phyloP scores from a whole-genome alignment of 306 rosid genomes.

The Chamaecrista fasciculata region DNA sequence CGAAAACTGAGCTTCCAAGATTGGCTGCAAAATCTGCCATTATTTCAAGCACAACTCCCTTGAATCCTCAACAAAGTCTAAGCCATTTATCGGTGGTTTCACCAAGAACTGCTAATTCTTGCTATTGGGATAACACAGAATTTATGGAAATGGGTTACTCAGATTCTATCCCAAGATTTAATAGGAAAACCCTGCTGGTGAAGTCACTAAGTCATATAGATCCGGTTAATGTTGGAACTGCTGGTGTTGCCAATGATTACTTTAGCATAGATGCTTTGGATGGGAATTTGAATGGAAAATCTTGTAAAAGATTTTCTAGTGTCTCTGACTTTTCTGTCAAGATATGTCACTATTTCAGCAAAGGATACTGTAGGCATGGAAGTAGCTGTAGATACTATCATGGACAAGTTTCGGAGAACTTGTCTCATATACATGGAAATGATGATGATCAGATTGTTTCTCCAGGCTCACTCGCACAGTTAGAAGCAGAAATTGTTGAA shows the following conservation, averaged over 20 bases:
- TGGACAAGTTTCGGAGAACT: slow-evolving; percentile 44
- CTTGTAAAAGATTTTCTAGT: slow-evolving; percentile 36
- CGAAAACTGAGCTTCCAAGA: slow-evolving; percentile 45
- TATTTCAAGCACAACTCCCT: slow-evolving; percentile 29
- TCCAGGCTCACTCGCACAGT: slow-evolving; percentile 54
- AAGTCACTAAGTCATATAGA: slow-evolving; percentile 50
- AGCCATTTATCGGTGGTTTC: slow-evolving; percentile 30
- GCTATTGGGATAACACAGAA: slow-evolving; percentile 35
- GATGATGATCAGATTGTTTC: slow-evolving; percentile 49
- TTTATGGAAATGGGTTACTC: slow-evolving; percentile 28
- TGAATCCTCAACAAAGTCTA: slow-evolving; percentile 36
- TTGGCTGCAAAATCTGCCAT: slow-evolving; percentile 26
- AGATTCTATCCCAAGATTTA: slow-evolving; percentile 46
- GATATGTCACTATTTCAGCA: slow-evolving; percentile 68
- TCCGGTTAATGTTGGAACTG: slow-evolving; percentile 28
- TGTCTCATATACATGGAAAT: slow-evolving; percentile 36
- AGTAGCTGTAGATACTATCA: slow-evolving; percentile 63
- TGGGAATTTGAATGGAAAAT: slow-evolving; percentile 29
- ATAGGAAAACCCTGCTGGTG: slow-evolving; percentile 34
- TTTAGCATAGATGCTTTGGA: slow-evolving; percentile 36
- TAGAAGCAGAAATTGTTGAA: slow-evolving; percentile 70
- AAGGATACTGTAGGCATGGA: slow-evolving; percentile 87
- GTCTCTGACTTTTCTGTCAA: slow-evolving; percentile 48
- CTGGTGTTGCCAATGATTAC: slow-evolving; percentile 35
- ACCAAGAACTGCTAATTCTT: slow-evolving; percentile 28